phyloP scores from a whole-genome alignment of 2,329 filamentous ascomycete species.

The Hymenoscyphus salicellus region DNA sequence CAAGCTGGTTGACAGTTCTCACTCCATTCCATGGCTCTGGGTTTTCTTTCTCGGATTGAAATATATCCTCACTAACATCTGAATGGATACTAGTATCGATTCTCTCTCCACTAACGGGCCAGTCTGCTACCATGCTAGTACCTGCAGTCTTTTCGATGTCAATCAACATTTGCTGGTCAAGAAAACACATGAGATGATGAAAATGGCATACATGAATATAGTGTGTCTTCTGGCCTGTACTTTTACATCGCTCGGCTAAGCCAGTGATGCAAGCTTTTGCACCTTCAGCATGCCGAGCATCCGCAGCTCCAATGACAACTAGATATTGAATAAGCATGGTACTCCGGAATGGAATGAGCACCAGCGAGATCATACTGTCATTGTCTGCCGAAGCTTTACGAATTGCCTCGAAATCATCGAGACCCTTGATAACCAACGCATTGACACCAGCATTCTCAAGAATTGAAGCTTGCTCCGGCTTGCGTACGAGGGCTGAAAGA shows the following conservation, averaged over 20 bases:
- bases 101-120: conserved; percentile 37
- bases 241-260: conserved; percentile 39
- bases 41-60: conserved; percentile 39
- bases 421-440: conserved; percentile 25
- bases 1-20: conserved; percentile 44
- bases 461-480: conserved; percentile 25
- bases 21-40: conserved; percentile 40
- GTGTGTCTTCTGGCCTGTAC: conserved; percentile 37
- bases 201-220: conserved; percentile 39
- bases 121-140: conserved; percentile 44
- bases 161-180: neutral
- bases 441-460: conserved; percentile 25
- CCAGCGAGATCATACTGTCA: conserved; percentile 20
- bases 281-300: conserved; percentile 39
- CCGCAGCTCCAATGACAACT: conserved; percentile 45
- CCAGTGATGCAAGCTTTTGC: conserved; percentile 44
- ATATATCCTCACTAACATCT: conserved; percentile 45
- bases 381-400: conserved; percentile 22
- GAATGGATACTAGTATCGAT: conserved; percentile 39
- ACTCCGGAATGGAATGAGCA: neutral
- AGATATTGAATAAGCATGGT: neutral
- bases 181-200: neutral
- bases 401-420: conserved; percentile 26
- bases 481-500: conserved; percentile 28
- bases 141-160: conserved; percentile 38